A percentile compares a stretch with the other conserved stretches of the same genome.
Evolutionary conservation across 495 filamentous ascomycete genomes (phyloP).

Genomic region (Evernia prunastri): DNA sequence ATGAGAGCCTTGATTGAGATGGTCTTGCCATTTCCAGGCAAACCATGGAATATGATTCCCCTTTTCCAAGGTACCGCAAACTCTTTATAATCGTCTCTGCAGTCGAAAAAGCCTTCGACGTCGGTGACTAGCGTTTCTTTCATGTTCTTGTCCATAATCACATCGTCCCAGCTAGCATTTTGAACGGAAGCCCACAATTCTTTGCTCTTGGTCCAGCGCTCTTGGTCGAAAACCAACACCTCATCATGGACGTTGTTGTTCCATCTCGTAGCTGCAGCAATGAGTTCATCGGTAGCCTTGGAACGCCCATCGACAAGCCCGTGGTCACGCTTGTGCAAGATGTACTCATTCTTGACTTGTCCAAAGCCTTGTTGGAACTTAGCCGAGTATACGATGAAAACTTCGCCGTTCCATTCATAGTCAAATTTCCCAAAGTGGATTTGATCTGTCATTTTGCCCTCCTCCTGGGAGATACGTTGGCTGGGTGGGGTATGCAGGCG

Average conservation of each 20-base stretch:
- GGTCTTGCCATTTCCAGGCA: constrained; percentile 61
- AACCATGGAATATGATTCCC: constrained; percentile 25
- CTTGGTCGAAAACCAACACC: constrained; percentile 38
- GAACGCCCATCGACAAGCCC: constrained; percentile 10
- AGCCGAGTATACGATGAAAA: constrained; percentile 36
- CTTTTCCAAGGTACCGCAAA: constrained; percentile 41
- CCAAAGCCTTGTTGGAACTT: not conserved
- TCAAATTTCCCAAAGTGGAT: constrained; percentile 36
- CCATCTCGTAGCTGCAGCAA: constrained; percentile 36
- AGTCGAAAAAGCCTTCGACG: constrained; percentile 40
- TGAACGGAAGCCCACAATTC: constrained; percentile 36
- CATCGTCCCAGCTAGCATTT: constrained; percentile 40
- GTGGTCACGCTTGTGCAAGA: constrained; percentile 16
- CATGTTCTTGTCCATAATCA: constrained; percentile 41
- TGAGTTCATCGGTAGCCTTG: constrained; percentile 33
- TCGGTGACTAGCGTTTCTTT: constrained; percentile 38
- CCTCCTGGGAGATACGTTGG: constrained; percentile 17
- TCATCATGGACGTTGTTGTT: constrained; percentile 30
- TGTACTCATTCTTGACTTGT: constrained; percentile 1
- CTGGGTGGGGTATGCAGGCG: constrained; percentile 12
- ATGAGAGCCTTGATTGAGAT: constrained; percentile 64
- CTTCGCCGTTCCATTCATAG: constrained; percentile 34
- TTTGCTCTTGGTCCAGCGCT: constrained; percentile 33
- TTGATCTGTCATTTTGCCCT: constrained; percentile 29
- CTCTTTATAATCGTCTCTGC: constrained; percentile 37